Base-by-base conservation (phyloP, 768 basidiomycete species). In the Rhizopogon sp. region DNA sequence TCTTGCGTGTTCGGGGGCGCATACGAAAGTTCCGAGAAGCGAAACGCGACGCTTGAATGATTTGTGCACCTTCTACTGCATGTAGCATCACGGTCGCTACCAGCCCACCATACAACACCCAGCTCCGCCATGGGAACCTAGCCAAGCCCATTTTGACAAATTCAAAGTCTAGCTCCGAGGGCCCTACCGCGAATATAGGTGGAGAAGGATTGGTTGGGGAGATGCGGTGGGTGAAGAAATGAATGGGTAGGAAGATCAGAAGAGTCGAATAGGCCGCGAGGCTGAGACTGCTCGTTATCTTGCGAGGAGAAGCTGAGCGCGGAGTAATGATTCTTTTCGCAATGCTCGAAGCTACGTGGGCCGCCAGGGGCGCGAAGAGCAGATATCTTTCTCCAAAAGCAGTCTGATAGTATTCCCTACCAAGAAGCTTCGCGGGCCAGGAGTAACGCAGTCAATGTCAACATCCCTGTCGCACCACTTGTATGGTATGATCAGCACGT, bases 331-430 rank as follows among this genome's bases (percentile, higher is more conserved):
- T 55, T 2, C 90, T 82, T 58, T 85, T 85, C 7, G 78, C 60
- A n/a, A 80, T 56, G 3, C 81, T 82, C 1, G 87, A 76, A 5
- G 80, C 55, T 20, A 83, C 68, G 63, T 94, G 92, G 8, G 85
- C 63, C 31, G 72, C 71, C n/a, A 95, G 69, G 0, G 92, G 91
- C 1, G 73, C 71, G 33, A 88, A 72, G 9, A 93, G 74, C 11
- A 93, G 80, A 42, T 81, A 80, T 40, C 76, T 80, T 68, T 94
- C 90, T 20, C 81, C 80, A 50, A 85, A 76, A 0, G 71, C 54
- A 0, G 86, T 88, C 65, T 93, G 90, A 67, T 95, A 94, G 70
- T 91, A 92, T 70, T 92, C 91, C 52, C 91, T 74, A 9, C 90
- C 89, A 11, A 95, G 74, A 43, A 94, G 74, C 90, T 93, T 60